Evolutionary conservation across 257 asterid species (phyloP).

Genomic region (Lavandula angustifolia): DNA sequence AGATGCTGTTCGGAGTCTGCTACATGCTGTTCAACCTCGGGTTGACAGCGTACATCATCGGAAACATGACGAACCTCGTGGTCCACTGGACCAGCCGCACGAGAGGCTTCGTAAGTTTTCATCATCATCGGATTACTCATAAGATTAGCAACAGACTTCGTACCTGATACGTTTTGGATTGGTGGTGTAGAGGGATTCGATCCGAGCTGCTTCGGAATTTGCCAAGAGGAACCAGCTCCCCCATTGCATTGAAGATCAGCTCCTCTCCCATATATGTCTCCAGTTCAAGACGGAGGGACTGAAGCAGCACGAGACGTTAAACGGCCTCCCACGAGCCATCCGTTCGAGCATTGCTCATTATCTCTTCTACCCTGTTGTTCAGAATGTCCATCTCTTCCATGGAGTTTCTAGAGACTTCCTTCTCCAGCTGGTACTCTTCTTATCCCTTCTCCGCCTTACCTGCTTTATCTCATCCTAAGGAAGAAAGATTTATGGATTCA

Average conservation of each 20-base stretch:
- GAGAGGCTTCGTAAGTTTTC: conserved; percentile 56
- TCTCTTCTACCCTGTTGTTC: conserved; percentile 66
- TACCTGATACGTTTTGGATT: neutral
- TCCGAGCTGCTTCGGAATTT: conserved; percentile 74
- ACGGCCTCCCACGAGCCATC: conserved; percentile 75
- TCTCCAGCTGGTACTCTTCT: conserved; percentile 65
- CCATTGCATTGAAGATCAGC: conserved; percentile 56
- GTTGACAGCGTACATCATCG: conserved; percentile 80
- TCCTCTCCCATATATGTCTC: conserved; percentile 74
- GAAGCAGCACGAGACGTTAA: conserved; percentile 75
- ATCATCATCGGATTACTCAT: no score
- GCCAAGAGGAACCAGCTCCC: conserved; percentile 80
- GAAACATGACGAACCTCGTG: conserved; percentile 94
- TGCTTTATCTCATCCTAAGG: neutral
- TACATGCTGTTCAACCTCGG: conserved; percentile 92
- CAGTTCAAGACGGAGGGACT: conserved; percentile 82
- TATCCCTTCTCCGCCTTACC: no score
- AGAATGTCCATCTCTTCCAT: conserved; percentile 57
- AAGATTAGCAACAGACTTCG: no score
- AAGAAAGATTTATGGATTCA: neutral
- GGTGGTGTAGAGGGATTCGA: conserved; percentile 63
- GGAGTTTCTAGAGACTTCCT: conserved; percentile 85
- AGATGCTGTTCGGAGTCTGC: conserved; percentile 76
- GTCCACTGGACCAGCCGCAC: conserved; percentile 97
- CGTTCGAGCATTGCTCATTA: conserved; percentile 71